Base-by-base conservation (phyloP, 1,284 basidiomycete genomes). In the Malassezia furfur region DNA sequence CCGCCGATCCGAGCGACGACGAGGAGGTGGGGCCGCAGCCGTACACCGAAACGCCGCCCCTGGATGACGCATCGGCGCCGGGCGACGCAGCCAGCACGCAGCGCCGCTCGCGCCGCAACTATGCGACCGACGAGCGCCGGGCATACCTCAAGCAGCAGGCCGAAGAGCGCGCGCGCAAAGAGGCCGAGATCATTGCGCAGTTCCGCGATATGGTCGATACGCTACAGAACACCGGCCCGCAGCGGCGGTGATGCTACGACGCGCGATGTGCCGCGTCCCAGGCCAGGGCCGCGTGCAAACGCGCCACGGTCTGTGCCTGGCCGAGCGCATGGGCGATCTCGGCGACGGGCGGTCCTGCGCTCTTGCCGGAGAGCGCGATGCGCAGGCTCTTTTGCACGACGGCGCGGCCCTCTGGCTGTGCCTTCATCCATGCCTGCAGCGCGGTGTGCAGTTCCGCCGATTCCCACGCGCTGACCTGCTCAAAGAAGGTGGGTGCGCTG, bases 141-240 rank as follows among this genome's bases (percentile, higher is more conserved):
- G 87, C 88, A 22, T 89, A 96, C 55, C 75, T 96, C 68, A 91
- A 91, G 77, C 73, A 93, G 76, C 89, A 94, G 77, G 86, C 81
- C 72, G 91, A 96, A 77, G 91, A 96, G 78, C 83, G 86, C 76
- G 83, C 85, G 70, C 83, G 90, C 77, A 83, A 89, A 75, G 93
- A 98, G 66, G 78, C 78, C 17, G 75, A 79, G 66, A 80, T 81
- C 57, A 77, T 80, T 34, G 58, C 44, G 11, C 68, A 71, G 60
- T 71, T 71, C 53, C 63, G 65, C 25, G 69, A 71, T 40, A 57
- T 71, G 59, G 60, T 69, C 21, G 69, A 67, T 50, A 60, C 59
- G 5, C 32, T 63, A 25, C 40, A 57, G 39, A 48, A 21, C 34
- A 30, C 9, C 40, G 14, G 28, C n/a, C 7, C 5, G 5, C 17